Evolutionary conservation across 2,329 filamentous ascomycete species (phyloP).

Genomic region (Penicillium sp.): DNA sequence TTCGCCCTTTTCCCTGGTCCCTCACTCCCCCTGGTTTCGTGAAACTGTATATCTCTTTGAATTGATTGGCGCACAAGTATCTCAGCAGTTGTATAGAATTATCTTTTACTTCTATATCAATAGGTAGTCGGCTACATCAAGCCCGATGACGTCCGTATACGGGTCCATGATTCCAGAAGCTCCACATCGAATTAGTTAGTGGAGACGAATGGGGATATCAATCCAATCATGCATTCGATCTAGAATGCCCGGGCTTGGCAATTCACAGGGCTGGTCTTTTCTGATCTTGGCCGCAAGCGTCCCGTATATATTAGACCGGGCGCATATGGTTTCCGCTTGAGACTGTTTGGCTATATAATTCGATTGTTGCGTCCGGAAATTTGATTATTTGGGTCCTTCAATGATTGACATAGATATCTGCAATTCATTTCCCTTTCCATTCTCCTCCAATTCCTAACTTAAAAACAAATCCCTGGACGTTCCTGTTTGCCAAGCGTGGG

Average conservation of each 20-base stretch:
- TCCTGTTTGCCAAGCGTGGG: conserved; percentile 24
- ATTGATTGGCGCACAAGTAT: neutral
- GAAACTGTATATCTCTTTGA: neutral
- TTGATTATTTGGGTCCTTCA: neutral
- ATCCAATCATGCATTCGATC: neutral
- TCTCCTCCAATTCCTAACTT: neutral
- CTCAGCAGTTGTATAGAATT: neutral
- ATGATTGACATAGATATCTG: neutral
- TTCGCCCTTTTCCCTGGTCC: neutral
- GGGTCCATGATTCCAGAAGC: conserved; percentile 1
- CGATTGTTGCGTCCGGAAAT: neutral
- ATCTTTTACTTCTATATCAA: neutral
- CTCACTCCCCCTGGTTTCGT: neutral
- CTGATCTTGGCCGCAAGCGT: conserved; percentile 1
- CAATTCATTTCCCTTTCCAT: neutral
- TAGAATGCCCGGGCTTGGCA: neutral
- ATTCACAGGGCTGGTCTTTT: neutral
- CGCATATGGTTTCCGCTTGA: conserved; percentile 1
- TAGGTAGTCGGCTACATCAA: neutral
- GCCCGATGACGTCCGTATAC: neutral
- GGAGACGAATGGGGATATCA: neutral
- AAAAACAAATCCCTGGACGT: neutral
- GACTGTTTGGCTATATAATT: neutral
- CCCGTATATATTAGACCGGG: neutral
- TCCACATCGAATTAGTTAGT: neutral